phyloP scores from a whole-genome alignment of 257 asterid species.

The Gynochthodes officinalis region DNA sequence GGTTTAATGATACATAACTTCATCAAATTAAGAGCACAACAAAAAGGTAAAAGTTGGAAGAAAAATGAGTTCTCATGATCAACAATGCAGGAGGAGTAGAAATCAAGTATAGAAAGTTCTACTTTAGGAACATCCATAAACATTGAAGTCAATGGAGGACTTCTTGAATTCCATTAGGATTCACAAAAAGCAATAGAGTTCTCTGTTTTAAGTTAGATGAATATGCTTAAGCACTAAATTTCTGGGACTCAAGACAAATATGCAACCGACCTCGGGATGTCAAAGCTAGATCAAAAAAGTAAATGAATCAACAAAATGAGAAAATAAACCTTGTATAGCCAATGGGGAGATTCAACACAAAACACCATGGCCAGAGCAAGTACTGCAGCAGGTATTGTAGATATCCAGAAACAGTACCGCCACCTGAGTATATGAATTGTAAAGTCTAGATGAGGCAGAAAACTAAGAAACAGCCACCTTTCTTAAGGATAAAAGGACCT shows the following conservation, averaged over 20 bases:
- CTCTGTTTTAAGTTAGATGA: neutral
- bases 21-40: neutral
- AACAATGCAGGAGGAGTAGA: neutral
- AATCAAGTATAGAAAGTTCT: neutral
- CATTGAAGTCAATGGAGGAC: neutral
- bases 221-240: neutral
- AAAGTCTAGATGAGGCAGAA: conserved; percentile 16
- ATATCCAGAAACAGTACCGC: conserved; percentile 88
- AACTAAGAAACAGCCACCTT: conserved; percentile 11
- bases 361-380: conserved; percentile 72
- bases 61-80: too few relatives aligned
- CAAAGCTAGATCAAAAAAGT: too few relatives aligned
- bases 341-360: conserved; percentile 90
- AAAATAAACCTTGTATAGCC: conserved; percentile 81
- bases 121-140: too few relatives aligned
- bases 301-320: too few relatives aligned
- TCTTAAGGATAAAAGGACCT: neutral
- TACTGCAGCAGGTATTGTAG: conserved; percentile 69
- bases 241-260: neutral
- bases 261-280: neutral
- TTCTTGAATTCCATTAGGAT: neutral
- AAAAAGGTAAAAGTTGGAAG: neutral
- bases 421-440: conserved; percentile 54
- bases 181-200: neutral
- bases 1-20: neutral